Evolutionary conservation across 768 basidiomycete species (phyloP), one percentile per base, ranked within the genome.

Genomic region (Phaffia tasmanica): DNA sequence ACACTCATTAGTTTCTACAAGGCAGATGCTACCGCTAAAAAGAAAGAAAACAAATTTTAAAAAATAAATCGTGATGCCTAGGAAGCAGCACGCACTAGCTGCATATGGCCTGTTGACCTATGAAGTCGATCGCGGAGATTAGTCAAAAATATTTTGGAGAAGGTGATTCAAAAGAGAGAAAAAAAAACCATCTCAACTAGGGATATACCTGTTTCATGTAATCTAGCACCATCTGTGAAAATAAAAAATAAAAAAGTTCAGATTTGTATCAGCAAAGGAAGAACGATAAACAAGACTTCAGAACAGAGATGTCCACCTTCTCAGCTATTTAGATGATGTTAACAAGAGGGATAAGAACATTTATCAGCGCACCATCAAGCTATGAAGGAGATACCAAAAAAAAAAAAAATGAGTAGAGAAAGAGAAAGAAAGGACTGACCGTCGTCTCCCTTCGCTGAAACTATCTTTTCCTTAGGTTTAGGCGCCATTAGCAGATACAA

Each of bases 101-200:
- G 62, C 62, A 27, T 58, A 69, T 1, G 67, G 67, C 3, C 67
- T 62, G 57, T 69, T 69, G 48, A 64, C 58, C 65, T 67, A 50
- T 27, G n/a, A 14, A 14, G 53, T 5, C 29, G 23, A 16, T 7
- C 19, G 25, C 46, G 29, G 42, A 23, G 15, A 16, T 18, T 23
- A 51, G 48, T 48, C 48, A 15, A 48, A 16, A 35, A 35, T 6
- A 42, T 21, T 1, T 18, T 19, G 6, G 15, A 3, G 48, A 25
- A 5, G 57, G 32, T 53, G 2, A 48, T n/a, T 9, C 27, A 3
- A 1, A 5, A 23, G 18, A 4, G 21, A 14, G 7, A 29, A 32
- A 29, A 8, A 11, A 9, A 49, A 30, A 32, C 30, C n/a, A 21
- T 48, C 49, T 42, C 32, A 62, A 15, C 19, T 15, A 49, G 48